phyloP scores from a whole-genome alignment of 1,284 basidiomycete species.

The Inonotus hispidus region DNA sequence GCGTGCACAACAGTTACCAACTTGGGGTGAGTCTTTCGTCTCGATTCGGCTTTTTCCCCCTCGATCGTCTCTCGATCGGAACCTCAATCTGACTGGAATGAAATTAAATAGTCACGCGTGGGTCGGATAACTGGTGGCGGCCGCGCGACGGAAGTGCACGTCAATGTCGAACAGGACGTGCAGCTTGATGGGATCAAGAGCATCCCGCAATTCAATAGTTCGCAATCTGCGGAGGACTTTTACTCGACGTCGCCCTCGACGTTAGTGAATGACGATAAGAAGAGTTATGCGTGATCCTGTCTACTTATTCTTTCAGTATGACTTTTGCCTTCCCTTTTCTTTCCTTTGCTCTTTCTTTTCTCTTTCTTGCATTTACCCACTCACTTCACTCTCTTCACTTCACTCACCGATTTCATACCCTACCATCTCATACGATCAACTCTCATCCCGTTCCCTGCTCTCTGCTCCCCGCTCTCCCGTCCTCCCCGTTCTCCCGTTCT shows the following conservation, averaged over 20 bases:
- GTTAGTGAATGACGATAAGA: slow-evolving; percentile 5
- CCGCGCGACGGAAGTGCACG: slow-evolving; percentile 13
- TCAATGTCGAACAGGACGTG: slow-evolving; percentile 16
- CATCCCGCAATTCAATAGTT: background rate
- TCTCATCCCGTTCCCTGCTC: background rate
- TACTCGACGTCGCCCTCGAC: slow-evolving; percentile 10
- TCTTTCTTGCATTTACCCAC: background rate
- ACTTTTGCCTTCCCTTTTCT: background rate
- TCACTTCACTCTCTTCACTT: too few species aligned
- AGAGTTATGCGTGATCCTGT: slow-evolving; percentile 8
- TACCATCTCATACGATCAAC: background rate
- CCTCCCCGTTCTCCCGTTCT: too few species aligned
- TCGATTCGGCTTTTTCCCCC: background rate
- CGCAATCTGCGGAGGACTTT: slow-evolving; percentile 3
- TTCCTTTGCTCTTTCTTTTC: background rate
- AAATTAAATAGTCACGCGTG: slow-evolving; percentile 8
- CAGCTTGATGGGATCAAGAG: slow-evolving; percentile 8
- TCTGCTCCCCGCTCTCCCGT: too few species aligned
- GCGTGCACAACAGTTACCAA: slow-evolving; percentile 13
- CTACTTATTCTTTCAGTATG: background rate
- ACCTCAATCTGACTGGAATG: too few species aligned
- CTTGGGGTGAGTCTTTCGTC: slow-evolving; percentile 1
- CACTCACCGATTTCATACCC: too few species aligned
- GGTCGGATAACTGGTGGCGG: slow-evolving; percentile 5
- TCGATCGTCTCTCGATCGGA: too few species aligned